Evolutionary conservation across 192 early-diverging fungal genomes (phyloP), one percentile per base, ranked within the genome.

Genomic region (Podila horticola): DNA sequence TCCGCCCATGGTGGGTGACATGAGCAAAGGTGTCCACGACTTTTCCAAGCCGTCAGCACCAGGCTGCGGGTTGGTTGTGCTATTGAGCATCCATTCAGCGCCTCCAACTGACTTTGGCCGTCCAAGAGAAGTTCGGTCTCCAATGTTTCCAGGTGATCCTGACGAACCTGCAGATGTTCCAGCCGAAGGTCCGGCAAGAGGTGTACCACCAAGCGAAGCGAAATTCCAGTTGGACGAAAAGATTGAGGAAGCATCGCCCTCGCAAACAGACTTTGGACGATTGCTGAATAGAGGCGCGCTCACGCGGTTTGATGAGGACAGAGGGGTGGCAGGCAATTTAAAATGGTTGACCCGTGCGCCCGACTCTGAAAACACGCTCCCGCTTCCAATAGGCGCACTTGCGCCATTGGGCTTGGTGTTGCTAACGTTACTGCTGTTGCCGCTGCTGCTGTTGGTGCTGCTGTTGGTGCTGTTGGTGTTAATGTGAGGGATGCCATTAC

Each of bases 61-160:
- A 58, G 58, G 20, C 69, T 51, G 61, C 58, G 69, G 60, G 62
- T 11, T 19, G 64, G 28, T 41, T 12, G 26, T 66, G 28, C 30
- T 31, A 13, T 34, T 62, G 24, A 81, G 31, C 61, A 81, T 72
- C 77, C 77, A 77, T 62, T 88, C 87, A 12, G 82, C 74, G 19
- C 86, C 87, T 38, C 85, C 75, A 33, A 85, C 84, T 33, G 83
- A 85, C 41, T 87, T 85, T 48, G 86, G 84, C 36, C 86, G 74
- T 52, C 79, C 82, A 33, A 79, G 74, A 15, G 74, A 72, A 11
- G 74, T 75, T 7, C 75, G 66, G 57, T 77, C 72, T 7, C 66
- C 71, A 66, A 74, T 83, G n/a, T 74, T 70, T 52, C 69, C 72
- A n/a, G 82, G 82, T 10, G 69, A 75, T 31, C 66, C 59, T 45